These are phyloP conservation scores for Amanita thiersii DNA, from an alignment of 768 basidiomycete species.

Conservation along the genomic window DNA sequence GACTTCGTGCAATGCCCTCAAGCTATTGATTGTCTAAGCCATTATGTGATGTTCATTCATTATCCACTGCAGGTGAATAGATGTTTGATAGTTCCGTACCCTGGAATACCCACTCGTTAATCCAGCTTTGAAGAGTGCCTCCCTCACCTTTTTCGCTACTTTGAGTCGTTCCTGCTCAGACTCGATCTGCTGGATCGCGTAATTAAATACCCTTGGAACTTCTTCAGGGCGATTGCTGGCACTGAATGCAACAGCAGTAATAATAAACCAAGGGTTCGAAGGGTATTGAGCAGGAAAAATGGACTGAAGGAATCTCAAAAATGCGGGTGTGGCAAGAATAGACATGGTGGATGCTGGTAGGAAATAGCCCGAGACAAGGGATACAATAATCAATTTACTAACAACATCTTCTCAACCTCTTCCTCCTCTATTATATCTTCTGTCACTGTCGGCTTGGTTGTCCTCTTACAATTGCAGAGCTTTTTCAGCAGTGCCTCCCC, in stretches of 20 bases:
- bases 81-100: too few species aligned
- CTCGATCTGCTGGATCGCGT: conserved; percentile 38
- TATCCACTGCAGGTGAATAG: too few species aligned
- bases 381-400: neutral
- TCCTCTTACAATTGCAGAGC: conserved; percentile 28
- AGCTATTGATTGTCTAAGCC: conserved; percentile 47
- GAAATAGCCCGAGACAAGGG: conserved; percentile 2
- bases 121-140: conserved; percentile 56
- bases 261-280: conserved; percentile 50
- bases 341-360: conserved; percentile 11
- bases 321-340: conserved; percentile 27
- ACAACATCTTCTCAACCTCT: conserved; percentile 11
- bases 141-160: conserved; percentile 49
- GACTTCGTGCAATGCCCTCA: conserved; percentile 39
- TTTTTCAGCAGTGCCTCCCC: conserved; percentile 35
- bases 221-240: conserved; percentile 53
- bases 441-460: conserved; percentile 4
- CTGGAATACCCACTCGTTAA: conserved; percentile 49
- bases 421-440: conserved; percentile 6
- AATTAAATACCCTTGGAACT: conserved; percentile 45
- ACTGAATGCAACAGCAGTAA: conserved; percentile 48
- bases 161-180: conserved; percentile 23
- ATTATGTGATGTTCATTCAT: too few species aligned
- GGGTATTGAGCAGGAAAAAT: conserved; percentile 29
- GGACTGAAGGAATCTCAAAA: conserved; percentile 35